phyloP scores from a whole-genome alignment of 1,284 basidiomycete genomes.

The Apiotrichum siamense region DNA sequence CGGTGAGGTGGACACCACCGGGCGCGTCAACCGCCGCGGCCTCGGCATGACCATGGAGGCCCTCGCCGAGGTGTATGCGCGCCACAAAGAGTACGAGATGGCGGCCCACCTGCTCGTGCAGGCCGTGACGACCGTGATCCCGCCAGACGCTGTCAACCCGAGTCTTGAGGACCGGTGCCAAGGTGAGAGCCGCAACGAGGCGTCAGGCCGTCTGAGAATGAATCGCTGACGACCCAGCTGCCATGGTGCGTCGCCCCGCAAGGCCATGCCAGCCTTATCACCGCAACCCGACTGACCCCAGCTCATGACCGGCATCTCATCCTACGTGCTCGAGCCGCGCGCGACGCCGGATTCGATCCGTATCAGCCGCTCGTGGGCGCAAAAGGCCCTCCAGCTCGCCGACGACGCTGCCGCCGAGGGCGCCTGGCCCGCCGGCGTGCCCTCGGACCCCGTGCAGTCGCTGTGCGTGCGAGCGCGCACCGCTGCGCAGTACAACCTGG shows the following conservation, averaged over 20 bases:
- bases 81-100: constrained; percentile 34
- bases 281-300: constrained; percentile 1
- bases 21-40: constrained; percentile 38
- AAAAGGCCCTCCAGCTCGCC: constrained; percentile 36
- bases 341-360: constrained; percentile 34
- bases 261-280: neutral
- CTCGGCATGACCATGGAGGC: constrained; percentile 48
- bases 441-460: constrained; percentile 19
- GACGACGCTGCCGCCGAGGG: constrained; percentile 29
- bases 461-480: constrained; percentile 35
- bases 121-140: constrained; percentile 40
- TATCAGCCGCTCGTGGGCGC: constrained; percentile 40
- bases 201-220: neutral
- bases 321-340: constrained; percentile 36
- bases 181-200: constrained; percentile 6
- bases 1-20: constrained; percentile 22
- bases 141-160: constrained; percentile 24
- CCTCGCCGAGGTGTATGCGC: constrained; percentile 43
- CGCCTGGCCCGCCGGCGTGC: constrained; percentile 6
- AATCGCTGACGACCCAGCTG: neutral
- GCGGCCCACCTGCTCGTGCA: constrained; percentile 44
- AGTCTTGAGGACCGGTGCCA: constrained; percentile 41
- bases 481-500: constrained; percentile 43
- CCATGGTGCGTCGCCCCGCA: neutral
- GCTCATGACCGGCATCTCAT: constrained; percentile 46